A percentile compares a stretch with the other conserved stretches of the same genome.
Conservation (phyloP, 2,329 filamentous ascomycete species). For the Hypoxylon sp. region DNA sequence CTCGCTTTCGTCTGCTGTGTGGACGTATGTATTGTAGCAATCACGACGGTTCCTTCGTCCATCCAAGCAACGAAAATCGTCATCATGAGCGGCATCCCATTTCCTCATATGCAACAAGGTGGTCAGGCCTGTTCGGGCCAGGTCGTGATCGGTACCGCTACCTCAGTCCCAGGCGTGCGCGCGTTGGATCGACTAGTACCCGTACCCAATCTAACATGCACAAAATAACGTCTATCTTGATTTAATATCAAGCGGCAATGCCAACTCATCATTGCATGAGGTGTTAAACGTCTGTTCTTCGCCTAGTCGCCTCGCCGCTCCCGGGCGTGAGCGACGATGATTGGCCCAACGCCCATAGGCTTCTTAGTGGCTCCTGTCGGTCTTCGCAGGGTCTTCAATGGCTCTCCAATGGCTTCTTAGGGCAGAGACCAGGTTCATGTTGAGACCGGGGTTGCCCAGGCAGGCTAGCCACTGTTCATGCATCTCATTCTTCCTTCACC, state of each 20-base stretch:
- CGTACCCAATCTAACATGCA: conserved; percentile 53
- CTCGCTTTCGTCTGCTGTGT: conserved; percentile 13
- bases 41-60: conserved; percentile 47
- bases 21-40: conserved; percentile 42
- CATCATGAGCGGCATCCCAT: conserved; percentile 50
- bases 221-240: conserved; percentile 62
- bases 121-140: conserved; percentile 47
- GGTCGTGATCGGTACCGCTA: conserved; percentile 52
- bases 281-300: conserved; percentile 61
- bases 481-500: conserved; percentile 63
- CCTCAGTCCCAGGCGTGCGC: conserved; percentile 43
- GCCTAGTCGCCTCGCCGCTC: conserved; percentile 60
- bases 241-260: conserved; percentile 74
- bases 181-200: conserved; percentile 49
- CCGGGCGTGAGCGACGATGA: conserved; percentile 44
- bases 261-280: conserved; percentile 85
- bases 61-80: conserved; percentile 49
- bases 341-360: conserved; percentile 50
- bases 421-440: conserved; percentile 51
- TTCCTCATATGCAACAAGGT: conserved; percentile 52
- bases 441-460: conserved; percentile 50
- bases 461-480: conserved; percentile 60
- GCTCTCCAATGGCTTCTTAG: conserved; percentile 51
- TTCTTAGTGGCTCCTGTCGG: conserved; percentile 50
- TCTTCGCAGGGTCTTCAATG: conserved; percentile 56